These are phyloP conservation scores for Acanthamoeba triangularis DNA, from an alignment of 208 protist species.

Conservation along the genomic window DNA sequence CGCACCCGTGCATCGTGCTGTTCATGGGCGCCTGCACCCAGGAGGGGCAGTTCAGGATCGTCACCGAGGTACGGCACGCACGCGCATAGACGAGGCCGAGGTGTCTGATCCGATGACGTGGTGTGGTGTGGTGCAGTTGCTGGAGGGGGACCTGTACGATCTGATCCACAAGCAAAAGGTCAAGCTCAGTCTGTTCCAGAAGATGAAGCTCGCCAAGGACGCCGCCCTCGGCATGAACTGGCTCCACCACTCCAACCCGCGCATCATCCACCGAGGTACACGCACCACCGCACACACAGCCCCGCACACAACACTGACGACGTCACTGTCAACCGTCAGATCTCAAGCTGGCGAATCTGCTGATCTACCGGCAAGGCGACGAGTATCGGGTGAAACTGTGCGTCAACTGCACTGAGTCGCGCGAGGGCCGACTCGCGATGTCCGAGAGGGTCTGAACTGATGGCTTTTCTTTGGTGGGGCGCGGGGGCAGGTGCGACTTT, in stretches of 20 bases:
- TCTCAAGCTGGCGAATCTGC: slow-evolving; percentile 47
- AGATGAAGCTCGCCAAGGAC: slow-evolving; percentile 87
- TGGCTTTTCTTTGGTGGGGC: neutral
- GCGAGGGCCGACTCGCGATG: too few species aligned
- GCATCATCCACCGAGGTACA: slow-evolving; percentile 84
- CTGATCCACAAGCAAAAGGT: slow-evolving; percentile 66
- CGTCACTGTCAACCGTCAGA: neutral
- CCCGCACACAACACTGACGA: neutral
- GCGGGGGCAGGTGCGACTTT: slow-evolving; percentile 43
- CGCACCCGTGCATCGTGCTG: slow-evolving; percentile 81
- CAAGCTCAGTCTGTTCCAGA: slow-evolving; percentile 79
- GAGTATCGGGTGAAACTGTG: slow-evolving; percentile 47
- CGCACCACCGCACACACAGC: neutral
- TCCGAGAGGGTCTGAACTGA: too few species aligned
- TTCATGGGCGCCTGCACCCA: slow-evolving; percentile 86
- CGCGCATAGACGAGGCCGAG: too few species aligned
- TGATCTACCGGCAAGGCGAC: slow-evolving; percentile 51
- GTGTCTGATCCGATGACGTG: too few species aligned
- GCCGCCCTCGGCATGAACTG: slow-evolving; percentile 87
- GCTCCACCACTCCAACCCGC: slow-evolving; percentile 83
- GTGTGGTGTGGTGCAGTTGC: slow-evolving; percentile 1
- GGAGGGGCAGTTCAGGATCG: slow-evolving; percentile 82
- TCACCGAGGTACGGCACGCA: slow-evolving; percentile 75
- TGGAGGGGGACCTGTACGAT: slow-evolving; percentile 62
- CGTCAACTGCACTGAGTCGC: too few species aligned